Evolutionary conservation across 1,139 yeast species (phyloP).

Genomic region (Pichia sp.): DNA sequence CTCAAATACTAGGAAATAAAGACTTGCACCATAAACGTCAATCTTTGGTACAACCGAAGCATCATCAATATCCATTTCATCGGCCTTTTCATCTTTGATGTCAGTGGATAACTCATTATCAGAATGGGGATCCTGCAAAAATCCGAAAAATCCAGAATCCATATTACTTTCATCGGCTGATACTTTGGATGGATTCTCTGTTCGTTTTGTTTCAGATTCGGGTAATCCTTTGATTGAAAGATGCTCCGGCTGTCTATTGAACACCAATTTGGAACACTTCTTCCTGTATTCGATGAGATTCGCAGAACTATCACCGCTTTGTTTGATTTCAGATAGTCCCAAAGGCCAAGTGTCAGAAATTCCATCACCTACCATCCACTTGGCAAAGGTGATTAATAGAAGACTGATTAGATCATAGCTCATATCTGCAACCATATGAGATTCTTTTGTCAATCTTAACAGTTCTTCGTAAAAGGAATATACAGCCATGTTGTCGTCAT

Average conservation of each 20-base stretch:
- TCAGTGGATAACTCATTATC: conserved; percentile 7
- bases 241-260: conserved; percentile 1
- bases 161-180: background rate
- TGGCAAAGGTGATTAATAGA: conserved; percentile 15
- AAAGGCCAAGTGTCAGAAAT: conserved; percentile 5
- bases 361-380: conserved; percentile 11
- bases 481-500: conserved; percentile 1
- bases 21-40: conserved; percentile 7
- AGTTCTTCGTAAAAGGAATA: conserved; percentile 8
- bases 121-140: conserved; percentile 21
- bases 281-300: background rate
- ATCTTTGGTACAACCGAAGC: conserved; percentile 1
- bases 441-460: background rate
- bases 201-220: background rate
- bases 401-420: conserved; percentile 7
- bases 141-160: conserved; percentile 22
- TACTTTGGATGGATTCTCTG: background rate
- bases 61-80: conserved; percentile 5
- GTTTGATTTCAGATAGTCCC: conserved; percentile 4
- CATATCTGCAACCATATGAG: conserved; percentile 2
- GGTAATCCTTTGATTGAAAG: background rate
- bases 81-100: conserved; percentile 8
- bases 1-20: conserved; percentile 6
- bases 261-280: background rate
- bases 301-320: conserved; percentile 4